Conservation (phyloP, 2,329 filamentous ascomycete species). For the Sphaerulina populicola region DNA sequence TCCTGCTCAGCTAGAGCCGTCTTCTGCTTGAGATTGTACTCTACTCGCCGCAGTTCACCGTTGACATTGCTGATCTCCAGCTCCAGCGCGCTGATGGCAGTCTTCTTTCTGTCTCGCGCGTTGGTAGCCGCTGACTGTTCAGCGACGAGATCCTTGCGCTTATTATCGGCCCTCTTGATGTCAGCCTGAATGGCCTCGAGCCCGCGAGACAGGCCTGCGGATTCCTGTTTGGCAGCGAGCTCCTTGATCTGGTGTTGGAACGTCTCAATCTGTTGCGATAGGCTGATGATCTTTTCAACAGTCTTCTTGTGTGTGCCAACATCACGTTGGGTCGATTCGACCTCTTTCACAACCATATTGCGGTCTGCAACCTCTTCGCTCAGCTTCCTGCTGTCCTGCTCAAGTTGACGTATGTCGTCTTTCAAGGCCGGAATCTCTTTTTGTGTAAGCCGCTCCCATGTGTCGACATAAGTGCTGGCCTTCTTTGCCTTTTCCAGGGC, state of each 20-base stretch:
- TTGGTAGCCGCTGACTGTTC: constrained; percentile 56
- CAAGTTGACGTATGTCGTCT: constrained; percentile 52
- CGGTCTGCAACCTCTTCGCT: constrained; percentile 49
- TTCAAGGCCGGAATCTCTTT: constrained; percentile 63
- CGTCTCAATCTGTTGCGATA: constrained; percentile 61
- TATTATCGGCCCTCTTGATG: constrained; percentile 58
- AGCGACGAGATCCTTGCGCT: constrained; percentile 56
- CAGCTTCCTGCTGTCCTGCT: constrained; percentile 33
- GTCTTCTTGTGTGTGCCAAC: constrained; percentile 69
- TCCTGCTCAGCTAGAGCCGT: constrained; percentile 61
- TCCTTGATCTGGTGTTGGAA: constrained; percentile 66
- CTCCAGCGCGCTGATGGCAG: constrained; percentile 57
- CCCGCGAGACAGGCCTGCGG: constrained; percentile 56
- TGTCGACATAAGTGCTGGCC: constrained; percentile 62
- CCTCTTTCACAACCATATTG: constrained; percentile 57
- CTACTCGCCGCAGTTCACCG: constrained; percentile 61
- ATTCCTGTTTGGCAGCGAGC: constrained; percentile 66
- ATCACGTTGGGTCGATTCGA: constrained; percentile 59
- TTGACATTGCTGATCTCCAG: constrained; percentile 67
- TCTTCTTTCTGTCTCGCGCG: constrained; percentile 64
- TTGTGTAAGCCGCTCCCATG: constrained; percentile 58
- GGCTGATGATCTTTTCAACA: constrained; percentile 65
- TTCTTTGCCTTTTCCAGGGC: constrained; percentile 44
- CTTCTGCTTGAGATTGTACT: constrained; percentile 75
- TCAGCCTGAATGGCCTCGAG: constrained; percentile 78